A percentile compares a stretch with the other conserved stretches of the same genome.
These are phyloP conservation scores for Ogataea parapolymorpha DNA, from an alignment of 805 yeast species.

Conservation along the genomic window DNA sequence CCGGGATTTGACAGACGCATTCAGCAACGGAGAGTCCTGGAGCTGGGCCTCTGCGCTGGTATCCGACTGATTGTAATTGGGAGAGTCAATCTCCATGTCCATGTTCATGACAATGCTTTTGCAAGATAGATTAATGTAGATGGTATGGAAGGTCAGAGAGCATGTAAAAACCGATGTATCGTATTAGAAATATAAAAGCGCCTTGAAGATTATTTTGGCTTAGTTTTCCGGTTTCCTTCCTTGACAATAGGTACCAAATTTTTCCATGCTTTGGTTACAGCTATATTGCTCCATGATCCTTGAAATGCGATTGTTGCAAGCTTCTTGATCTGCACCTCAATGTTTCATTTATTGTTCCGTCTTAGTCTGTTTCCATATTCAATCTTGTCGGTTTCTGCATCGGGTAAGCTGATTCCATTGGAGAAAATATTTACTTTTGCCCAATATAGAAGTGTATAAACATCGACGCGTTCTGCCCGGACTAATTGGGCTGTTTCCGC, in stretches of 20 bases:
- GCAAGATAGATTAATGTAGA: neutral
- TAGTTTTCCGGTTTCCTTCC: slow-evolving; percentile 2
- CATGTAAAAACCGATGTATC: slow-evolving; percentile 9
- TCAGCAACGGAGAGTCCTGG: slow-evolving; percentile 25
- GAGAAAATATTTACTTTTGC: slow-evolving; percentile 9
- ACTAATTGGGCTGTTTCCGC: neutral
- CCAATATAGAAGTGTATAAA: slow-evolving; percentile 1
- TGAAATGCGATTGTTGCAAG: neutral
- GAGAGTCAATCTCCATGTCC: slow-evolving; percentile 28
- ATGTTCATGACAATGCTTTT: slow-evolving; percentile 5
- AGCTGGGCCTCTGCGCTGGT: slow-evolving; percentile 12
- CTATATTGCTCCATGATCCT: neutral
- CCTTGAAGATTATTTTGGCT: slow-evolving; percentile 1
- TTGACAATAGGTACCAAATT: neutral
- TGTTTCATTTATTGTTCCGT: slow-evolving; percentile 10
- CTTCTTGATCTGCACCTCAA: slow-evolving; percentile 1
- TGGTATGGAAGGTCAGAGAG: neutral
- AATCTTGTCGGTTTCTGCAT: slow-evolving; percentile 2
- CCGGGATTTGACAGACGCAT: slow-evolving; percentile 7
- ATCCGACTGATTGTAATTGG: slow-evolving; percentile 15
- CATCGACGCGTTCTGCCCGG: slow-evolving; percentile 3
- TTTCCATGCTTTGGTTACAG: neutral
- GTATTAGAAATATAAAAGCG: slow-evolving; percentile 4
- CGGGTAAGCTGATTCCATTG: slow-evolving; percentile 1
- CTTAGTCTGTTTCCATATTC: slow-evolving; percentile 1